Conservation (phyloP, 805 yeast genomes). For the Wickerhamomyces canadensis region DNA sequence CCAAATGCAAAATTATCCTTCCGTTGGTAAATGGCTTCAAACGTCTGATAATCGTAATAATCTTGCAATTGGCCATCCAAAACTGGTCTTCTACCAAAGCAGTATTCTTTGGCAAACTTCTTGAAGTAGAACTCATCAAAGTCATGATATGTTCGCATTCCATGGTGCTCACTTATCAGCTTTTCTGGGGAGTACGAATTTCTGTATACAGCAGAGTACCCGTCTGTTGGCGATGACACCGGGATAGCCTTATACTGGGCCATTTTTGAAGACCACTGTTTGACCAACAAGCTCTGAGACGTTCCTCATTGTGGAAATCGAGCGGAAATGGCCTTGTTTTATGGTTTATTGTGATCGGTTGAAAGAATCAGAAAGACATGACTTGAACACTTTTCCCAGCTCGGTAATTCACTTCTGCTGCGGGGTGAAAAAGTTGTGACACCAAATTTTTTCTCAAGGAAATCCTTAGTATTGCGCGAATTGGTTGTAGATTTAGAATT, state of each 20-base stretch:
- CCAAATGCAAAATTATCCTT: constrained; percentile 49
- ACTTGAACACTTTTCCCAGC: no score
- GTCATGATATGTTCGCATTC: constrained; percentile 32
- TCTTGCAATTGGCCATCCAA: constrained; percentile 28
- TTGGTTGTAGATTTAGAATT: no score
- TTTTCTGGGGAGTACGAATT: constrained; percentile 23
- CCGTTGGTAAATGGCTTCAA: constrained; percentile 32
- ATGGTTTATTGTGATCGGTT: no score
- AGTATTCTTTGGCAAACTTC: constrained; percentile 23
- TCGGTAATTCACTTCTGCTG: no score
- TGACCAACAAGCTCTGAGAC: no score
- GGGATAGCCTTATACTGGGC: constrained; percentile 1
- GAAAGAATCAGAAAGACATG: no score
- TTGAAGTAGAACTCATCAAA: constrained; percentile 34
- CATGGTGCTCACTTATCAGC: constrained; percentile 29
- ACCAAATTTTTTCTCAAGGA: no score
- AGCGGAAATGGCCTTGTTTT: no score
- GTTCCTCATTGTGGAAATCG: background rate
- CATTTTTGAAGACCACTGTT: no score
- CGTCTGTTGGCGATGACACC: constrained; percentile 23
- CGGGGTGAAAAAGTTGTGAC: no score
- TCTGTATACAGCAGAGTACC: constrained; percentile 40
- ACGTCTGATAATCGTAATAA: constrained; percentile 34
- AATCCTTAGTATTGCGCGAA: no score
- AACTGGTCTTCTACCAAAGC: constrained; percentile 14